Evolutionary conservation across 2,329 filamentous ascomycete species (phyloP), one percentile per base, ranked within the genome.

Genomic region (Penicillium sp.): DNA sequence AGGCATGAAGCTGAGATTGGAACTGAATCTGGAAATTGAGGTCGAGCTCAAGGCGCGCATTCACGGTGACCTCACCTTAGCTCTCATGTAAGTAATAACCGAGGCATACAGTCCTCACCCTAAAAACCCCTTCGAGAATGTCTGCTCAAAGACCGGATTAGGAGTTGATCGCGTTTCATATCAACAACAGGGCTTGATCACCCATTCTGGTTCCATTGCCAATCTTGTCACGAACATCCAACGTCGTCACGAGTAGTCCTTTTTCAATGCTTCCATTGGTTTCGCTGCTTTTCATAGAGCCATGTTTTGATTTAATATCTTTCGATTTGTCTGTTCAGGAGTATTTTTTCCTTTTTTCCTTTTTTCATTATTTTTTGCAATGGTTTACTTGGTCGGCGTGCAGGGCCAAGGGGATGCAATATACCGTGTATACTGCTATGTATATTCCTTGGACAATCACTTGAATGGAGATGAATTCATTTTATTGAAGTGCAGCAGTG

Each of bases 1-100:
- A 35, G 72, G 83, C 65, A 74, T 86, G 61, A 79, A 82, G 63
- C 64, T 85, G 71, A 75, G 81, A 63, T 65, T 86, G 60, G 83
- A 86, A 63, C 72, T 85, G 61, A 86, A 86, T 65, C 72, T 86
- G 58, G 83, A 85, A 68, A 83, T 86, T 67, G 83, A 86, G 67
- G 79, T 86, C 53, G 81, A 85, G 66, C 72, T 86, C 45, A 86
- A 86, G 76, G 83, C 83, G n/a, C 85, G 83, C 72, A 85, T 86
- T 62, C 82, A 85, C 61, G 83, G 83, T 73, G 83, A 86, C 65
- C 73, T 86, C 57, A 85, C 84, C n/a, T 68, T 86, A 52, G 82
- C 72, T 53, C 65, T 78, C 40, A 69, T 78, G 75, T 78, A 73
- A 71, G 75, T 76, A 43, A 5, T 34, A 47, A 26, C 22, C 35